phyloP scores from a whole-genome alignment of 805 yeast genomes.

The Pichia cabralensis region DNA sequence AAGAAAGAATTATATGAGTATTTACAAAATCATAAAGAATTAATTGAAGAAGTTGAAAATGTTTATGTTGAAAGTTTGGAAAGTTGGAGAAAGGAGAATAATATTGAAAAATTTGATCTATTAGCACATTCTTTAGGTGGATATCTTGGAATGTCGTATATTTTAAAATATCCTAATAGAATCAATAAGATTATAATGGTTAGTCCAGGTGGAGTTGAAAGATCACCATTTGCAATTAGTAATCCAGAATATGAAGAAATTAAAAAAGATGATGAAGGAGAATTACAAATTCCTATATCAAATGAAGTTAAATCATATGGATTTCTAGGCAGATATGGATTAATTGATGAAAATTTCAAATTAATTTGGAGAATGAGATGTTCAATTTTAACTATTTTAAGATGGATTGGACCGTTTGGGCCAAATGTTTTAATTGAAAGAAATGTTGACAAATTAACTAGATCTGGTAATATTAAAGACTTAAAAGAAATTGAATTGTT shows the following conservation, averaged over 20 bases:
- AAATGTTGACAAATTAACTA: conserved; percentile 21
- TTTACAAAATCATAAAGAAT: conserved; percentile 27
- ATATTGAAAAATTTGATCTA: conserved; percentile 45
- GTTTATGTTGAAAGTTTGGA: conserved; percentile 54
- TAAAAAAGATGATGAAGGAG: conserved; percentile 4
- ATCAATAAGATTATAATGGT: conserved; percentile 48
- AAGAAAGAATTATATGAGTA: conserved; percentile 10
- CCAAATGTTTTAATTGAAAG: conserved; percentile 20
- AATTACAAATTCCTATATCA: conserved; percentile 22
- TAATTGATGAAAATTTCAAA: conserved; percentile 25
- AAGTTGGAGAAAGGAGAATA: conserved; percentile 45
- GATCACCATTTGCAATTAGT: conserved; percentile 51
- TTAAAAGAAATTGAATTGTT: conserved; percentile 22
- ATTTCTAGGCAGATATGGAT: conserved; percentile 39
- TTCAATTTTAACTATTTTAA: conserved; percentile 39
- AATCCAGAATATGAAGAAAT: conserved; percentile 23
- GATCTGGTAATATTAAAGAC: conserved; percentile 18
- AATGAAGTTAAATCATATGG: conserved; percentile 34
- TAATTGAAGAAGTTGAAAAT: conserved; percentile 38
- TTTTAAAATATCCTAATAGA: conserved; percentile 44
- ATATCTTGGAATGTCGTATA: conserved; percentile 48
- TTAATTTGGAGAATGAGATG: conserved; percentile 33
- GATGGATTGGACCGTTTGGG: conserved; percentile 32
- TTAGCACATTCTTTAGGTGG: conserved; percentile 80
- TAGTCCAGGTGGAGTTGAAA: conserved; percentile 74